Conservation (phyloP, 2,329 filamentous ascomycete genomes). For the Verticillium dahliae region DNA sequence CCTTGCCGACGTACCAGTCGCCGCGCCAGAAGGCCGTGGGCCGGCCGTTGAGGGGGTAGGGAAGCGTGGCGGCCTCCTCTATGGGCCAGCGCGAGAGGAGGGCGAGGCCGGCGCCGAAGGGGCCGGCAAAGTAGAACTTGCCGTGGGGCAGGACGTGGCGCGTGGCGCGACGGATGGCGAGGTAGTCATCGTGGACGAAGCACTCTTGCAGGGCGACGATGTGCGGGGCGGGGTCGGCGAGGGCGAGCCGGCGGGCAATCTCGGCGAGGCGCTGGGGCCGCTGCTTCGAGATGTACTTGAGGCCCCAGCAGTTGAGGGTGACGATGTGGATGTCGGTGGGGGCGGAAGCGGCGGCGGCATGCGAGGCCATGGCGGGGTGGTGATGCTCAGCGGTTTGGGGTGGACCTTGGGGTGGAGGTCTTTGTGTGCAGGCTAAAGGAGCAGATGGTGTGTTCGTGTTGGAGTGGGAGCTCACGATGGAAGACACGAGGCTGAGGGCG, state of each 20-base stretch:
- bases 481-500: too few species aligned
- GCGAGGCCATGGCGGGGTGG: conserved; percentile 16
- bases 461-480: too few species aligned
- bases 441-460: neutral
- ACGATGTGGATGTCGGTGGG: conserved; percentile 67
- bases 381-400: too few species aligned
- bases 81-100: conserved; percentile 92
- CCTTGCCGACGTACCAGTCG: conserved; percentile 96
- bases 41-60: conserved; percentile 85
- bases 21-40: conserved; percentile 91
- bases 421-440: neutral
- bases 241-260: conserved; percentile 75
- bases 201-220: conserved; percentile 95
- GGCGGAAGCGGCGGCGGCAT: conserved; percentile 9
- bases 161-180: conserved; percentile 67
- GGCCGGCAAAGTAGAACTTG: conserved; percentile 88
- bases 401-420: neutral
- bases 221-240: conserved; percentile 61
- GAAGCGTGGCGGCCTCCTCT: conserved; percentile 77
- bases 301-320: conserved; percentile 94
- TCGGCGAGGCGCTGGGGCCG: conserved; percentile 72
- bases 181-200: conserved; percentile 83
- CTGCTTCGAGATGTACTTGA: conserved; percentile 77
- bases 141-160: conserved; percentile 73
- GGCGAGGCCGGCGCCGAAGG: conserved; percentile 82